These are phyloP conservation scores for Penicillium sp. DNA, from an alignment of 2,329 filamentous ascomycete genomes.

Conservation along the genomic window DNA sequence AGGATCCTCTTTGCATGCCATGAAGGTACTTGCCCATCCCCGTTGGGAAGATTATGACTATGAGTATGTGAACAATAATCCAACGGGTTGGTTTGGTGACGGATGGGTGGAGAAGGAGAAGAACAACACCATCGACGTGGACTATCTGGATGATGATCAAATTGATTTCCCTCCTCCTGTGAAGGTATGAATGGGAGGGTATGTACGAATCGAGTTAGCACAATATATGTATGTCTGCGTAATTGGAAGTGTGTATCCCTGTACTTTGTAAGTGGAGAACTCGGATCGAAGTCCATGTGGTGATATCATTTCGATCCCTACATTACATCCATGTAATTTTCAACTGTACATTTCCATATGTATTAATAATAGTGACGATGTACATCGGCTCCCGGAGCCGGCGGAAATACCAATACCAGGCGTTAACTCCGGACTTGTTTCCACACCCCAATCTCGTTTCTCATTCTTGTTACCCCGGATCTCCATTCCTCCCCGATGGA, in stretches of 20 bases:
- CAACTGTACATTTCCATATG: neutral
- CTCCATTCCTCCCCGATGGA: conserved; percentile 27
- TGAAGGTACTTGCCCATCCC: conserved; percentile 33
- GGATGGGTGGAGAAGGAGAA: conserved; percentile 36
- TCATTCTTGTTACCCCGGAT: conserved; percentile 21
- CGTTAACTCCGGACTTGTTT: too few species aligned
- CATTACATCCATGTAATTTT: neutral
- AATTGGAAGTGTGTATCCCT: neutral
- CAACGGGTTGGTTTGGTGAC: conserved; percentile 32
- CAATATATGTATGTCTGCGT: neutral
- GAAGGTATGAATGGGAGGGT: neutral
- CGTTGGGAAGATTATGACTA: conserved; percentile 41
- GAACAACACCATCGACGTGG: conserved; percentile 28
- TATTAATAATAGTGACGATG: neutral
- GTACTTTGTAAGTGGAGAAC: neutral
- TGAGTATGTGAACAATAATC: conserved; percentile 34
- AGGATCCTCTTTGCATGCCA: conserved; percentile 38
- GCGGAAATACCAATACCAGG: conserved; percentile 10
- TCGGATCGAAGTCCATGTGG: neutral
- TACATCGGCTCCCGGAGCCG: neutral
- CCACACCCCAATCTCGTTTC: conserved; percentile 1
- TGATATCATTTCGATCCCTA: neutral
- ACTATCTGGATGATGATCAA: conserved; percentile 36
- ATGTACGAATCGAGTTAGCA: neutral
- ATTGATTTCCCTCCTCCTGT: conserved; percentile 29